Conservation (phyloP, 2,329 filamentous ascomycete genomes). For the Cladophialophora psammophila region DNA sequence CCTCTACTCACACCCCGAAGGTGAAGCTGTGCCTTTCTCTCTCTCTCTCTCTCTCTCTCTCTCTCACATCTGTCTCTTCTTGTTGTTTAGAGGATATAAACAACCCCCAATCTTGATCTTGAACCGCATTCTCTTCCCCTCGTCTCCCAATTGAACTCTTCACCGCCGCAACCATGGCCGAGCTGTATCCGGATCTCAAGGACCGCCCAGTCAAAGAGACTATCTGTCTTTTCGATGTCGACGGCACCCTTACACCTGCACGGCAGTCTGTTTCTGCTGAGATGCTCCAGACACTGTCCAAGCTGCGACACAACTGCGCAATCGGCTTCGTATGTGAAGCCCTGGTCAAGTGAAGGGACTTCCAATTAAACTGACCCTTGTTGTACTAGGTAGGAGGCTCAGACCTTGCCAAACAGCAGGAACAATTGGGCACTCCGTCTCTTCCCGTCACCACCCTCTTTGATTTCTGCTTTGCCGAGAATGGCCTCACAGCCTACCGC, state of each 20-base stretch:
- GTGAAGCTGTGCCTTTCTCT: slow-evolving; percentile 9
- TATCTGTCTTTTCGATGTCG: slow-evolving; percentile 94
- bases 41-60: background rate
- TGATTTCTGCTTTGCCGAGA: slow-evolving; percentile 98
- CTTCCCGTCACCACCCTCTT: slow-evolving; percentile 82
- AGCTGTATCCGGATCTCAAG: slow-evolving; percentile 74
- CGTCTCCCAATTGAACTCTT: slow-evolving; percentile 10
- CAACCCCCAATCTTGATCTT: background rate
- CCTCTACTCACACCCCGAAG: background rate
- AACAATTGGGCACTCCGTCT: slow-evolving; percentile 79
- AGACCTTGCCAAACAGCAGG: slow-evolving; percentile 91
- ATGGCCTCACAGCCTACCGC: slow-evolving; percentile 90
- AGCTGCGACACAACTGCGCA: slow-evolving; percentile 83
- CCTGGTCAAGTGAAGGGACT: slow-evolving; percentile 7
- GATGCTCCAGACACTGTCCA: slow-evolving; percentile 80
- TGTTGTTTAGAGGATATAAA: background rate
- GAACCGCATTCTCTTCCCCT: background rate
- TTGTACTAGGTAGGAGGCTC: slow-evolving; percentile 75
- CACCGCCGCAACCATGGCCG: slow-evolving; percentile 32
- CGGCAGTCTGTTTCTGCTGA: slow-evolving; percentile 78
- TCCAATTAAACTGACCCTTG: slow-evolving; percentile 6
- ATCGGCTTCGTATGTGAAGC: slow-evolving; percentile 72
- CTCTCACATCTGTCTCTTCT: slow-evolving; percentile 1
- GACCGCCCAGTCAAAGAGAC: slow-evolving; percentile 90
- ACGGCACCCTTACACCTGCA: slow-evolving; percentile 86